These are phyloP conservation scores for Yarrowia keelungensis DNA, from an alignment of 805 yeast genomes.

Conservation along the genomic window DNA sequence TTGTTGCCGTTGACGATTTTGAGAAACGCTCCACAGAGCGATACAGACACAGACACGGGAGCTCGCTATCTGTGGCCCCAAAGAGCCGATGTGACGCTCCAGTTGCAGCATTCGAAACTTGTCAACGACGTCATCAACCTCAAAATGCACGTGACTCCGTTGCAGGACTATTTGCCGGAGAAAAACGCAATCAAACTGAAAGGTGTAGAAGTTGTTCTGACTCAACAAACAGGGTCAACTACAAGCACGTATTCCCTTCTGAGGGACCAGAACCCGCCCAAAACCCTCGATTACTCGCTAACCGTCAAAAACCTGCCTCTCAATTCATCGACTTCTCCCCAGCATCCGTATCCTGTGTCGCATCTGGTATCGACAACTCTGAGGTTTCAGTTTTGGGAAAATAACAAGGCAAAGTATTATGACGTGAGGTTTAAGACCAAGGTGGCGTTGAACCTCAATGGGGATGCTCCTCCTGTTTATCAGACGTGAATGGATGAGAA, in stretches of 20 bases:
- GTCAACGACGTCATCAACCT: constrained; percentile 30
- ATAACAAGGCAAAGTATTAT: constrained; percentile 3
- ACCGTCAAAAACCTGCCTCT: constrained; percentile 7
- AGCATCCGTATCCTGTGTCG: constrained; percentile 21
- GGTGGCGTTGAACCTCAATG: constrained; percentile 15
- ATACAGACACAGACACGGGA: constrained; percentile 5
- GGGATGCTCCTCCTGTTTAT: constrained; percentile 26
- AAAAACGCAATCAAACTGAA: constrained; percentile 9
- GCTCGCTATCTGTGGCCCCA: constrained; percentile 23
- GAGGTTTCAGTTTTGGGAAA: constrained; percentile 20
- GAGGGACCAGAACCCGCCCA: constrained; percentile 8
- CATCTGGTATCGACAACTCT: constrained; percentile 2
- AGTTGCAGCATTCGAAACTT: constrained; percentile 22
- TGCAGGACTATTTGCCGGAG: constrained; percentile 11
- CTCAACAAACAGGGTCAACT: constrained; percentile 2
- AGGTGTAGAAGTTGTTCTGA: constrained; percentile 6
- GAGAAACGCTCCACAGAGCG: constrained; percentile 14
- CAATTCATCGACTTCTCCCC: not conserved
- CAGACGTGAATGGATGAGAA: not conserved
- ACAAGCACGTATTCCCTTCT: not conserved
- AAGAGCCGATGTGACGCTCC: constrained; percentile 22
- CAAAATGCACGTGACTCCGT: constrained; percentile 7
- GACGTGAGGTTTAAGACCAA: constrained; percentile 17
- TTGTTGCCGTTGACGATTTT: constrained; percentile 8
- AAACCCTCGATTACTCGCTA: constrained; percentile 9